Conservation (phyloP, 768 basidiomycete genomes). For the Serpula lacrymans region DNA sequence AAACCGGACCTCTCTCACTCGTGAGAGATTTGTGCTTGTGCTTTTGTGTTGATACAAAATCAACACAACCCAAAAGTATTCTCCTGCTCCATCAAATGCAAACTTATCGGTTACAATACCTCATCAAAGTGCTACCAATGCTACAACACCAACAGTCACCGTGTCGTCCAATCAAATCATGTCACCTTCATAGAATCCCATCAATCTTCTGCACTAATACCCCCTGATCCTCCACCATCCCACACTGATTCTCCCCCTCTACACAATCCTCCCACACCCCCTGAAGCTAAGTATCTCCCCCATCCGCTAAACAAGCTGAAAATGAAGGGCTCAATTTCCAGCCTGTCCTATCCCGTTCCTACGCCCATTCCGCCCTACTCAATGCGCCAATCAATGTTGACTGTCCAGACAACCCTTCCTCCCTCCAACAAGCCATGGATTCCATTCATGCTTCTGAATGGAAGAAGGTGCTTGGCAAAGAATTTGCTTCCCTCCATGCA, state of each 20-base stretch:
- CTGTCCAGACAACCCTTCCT: constrained; percentile 16
- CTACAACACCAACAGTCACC: constrained; percentile 4
- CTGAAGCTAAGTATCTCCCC: constrained; percentile 18
- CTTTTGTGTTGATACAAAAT: constrained; percentile 22
- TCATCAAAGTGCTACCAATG: constrained; percentile 12
- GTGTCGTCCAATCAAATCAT: constrained; percentile 13
- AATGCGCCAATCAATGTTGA: background rate
- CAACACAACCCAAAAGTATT: constrained; percentile 25
- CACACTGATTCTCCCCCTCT: background rate
- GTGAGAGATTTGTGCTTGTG: constrained; percentile 26
- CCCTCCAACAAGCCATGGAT: constrained; percentile 15
- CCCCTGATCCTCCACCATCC: background rate
- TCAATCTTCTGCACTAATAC: constrained; percentile 6
- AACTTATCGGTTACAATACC: constrained; percentile 9
- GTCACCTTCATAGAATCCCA: constrained; percentile 20
- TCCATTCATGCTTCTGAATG: constrained; percentile 14
- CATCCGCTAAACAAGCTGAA: constrained; percentile 10
- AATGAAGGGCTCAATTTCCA: no score
- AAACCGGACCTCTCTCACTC: constrained; percentile 27
- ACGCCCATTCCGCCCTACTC: background rate
- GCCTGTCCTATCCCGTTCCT: no score
- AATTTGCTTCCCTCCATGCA: constrained; percentile 13
- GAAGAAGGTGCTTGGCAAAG: constrained; percentile 17
- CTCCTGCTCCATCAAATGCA: constrained; percentile 4
- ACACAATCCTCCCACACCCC: constrained; percentile 10